Conservation (phyloP, 176 grass and related monocot species). For the Hsuehochloa calcarea region DNA sequence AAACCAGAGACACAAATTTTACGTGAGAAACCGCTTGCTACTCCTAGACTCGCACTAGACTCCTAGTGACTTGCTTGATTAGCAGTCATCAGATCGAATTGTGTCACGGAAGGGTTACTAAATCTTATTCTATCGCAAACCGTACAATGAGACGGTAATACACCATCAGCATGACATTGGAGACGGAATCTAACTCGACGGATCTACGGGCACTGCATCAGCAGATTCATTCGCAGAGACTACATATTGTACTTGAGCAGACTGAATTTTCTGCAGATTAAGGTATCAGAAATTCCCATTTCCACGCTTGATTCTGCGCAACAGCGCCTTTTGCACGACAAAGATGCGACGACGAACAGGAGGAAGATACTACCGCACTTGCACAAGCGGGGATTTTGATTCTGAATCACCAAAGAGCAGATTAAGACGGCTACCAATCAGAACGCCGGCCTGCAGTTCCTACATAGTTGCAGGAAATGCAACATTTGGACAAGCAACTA, state of each 20-base stretch:
- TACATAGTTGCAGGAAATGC: not conserved
- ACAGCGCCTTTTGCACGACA: not conserved
- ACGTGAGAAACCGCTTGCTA: not conserved
- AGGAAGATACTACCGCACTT: not conserved
- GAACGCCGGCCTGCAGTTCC: not conserved
- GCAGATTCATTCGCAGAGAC: not conserved
- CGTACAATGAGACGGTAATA: not conserved
- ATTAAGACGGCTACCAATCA: not conserved
- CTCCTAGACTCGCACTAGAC: no score
- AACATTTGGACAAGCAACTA: slow-evolving; percentile 1
- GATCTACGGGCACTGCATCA: slow-evolving; percentile 3
- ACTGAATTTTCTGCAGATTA: not conserved
- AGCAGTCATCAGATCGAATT: not conserved
- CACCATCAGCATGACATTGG: not conserved
- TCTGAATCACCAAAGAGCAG: not conserved
- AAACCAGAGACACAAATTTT: no score
- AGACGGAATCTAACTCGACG: not conserved
- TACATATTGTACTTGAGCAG: not conserved
- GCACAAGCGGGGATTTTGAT: not conserved
- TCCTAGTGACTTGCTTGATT: not conserved
- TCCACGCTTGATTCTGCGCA: not conserved
- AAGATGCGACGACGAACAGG: not conserved
- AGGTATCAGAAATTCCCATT: not conserved
- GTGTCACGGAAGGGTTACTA: not conserved
- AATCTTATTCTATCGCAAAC: not conserved